phyloP scores from a whole-genome alignment of 2,329 filamentous ascomycete genomes.

The Microcyclosporella mali region DNA sequence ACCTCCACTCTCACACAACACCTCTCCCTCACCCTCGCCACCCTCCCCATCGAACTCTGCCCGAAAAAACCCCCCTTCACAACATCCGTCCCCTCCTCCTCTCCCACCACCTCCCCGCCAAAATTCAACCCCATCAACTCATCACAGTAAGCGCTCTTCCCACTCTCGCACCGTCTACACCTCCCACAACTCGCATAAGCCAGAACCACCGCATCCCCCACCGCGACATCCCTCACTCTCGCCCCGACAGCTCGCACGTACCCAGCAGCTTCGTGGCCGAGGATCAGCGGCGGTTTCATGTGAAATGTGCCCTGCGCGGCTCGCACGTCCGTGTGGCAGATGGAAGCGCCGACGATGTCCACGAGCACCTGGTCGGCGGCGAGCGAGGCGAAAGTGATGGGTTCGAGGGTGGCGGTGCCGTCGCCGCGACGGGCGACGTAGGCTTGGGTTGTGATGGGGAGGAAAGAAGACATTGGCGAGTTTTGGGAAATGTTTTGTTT shows the following conservation, averaged over 20 bases:
- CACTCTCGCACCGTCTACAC: conserved; percentile 14
- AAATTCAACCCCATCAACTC: conserved; percentile 15
- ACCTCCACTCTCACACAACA: conserved; percentile 15
- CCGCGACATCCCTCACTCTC: conserved; percentile 10
- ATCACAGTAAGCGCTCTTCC: conserved; percentile 17
- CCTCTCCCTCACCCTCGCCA: conserved; percentile 15
- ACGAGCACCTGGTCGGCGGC: conserved; percentile 15
- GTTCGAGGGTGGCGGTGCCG: conserved; percentile 10
- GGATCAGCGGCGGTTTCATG: conserved; percentile 19
- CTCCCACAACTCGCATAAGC: conserved; percentile 13
- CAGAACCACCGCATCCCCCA: conserved; percentile 16
- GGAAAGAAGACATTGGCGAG: neutral
- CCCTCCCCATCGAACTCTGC: conserved; percentile 19
- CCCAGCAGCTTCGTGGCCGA: conserved; percentile 22
- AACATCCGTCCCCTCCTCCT: conserved; percentile 7
- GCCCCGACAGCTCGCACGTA: conserved; percentile 12
- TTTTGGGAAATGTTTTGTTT: too few relatives aligned
- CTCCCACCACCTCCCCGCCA: conserved; percentile 9
- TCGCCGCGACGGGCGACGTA: conserved; percentile 15
- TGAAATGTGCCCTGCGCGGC: conserved; percentile 19
- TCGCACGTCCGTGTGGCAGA: conserved; percentile 20
- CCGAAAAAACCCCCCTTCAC: conserved; percentile 21
- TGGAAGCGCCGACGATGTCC: conserved; percentile 16
- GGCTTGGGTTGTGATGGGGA: conserved; percentile 17
- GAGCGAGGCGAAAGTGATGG: conserved; percentile 11